phyloP scores from a whole-genome alignment of 2,329 filamentous ascomycete species.

The Cadophora sp. region DNA sequence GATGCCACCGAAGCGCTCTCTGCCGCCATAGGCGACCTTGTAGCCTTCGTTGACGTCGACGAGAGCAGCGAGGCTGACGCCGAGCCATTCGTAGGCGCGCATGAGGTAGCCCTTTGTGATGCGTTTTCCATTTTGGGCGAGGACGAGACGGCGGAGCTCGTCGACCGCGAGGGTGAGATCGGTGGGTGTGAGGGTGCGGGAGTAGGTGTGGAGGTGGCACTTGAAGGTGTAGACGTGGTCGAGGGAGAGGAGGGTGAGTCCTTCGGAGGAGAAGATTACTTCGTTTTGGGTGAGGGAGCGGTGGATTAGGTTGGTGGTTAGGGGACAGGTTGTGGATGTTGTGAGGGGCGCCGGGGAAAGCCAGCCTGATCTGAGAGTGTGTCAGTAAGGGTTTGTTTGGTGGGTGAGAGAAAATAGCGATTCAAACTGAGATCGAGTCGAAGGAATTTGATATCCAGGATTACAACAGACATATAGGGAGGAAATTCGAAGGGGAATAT shows the following conservation, averaged over 20 bases:
- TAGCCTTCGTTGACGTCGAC: constrained; percentile 63
- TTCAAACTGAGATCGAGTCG: background rate
- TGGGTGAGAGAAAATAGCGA: background rate
- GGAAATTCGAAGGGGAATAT: constrained; percentile 29
- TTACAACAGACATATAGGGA: background rate
- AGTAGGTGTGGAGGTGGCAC: constrained; percentile 63
- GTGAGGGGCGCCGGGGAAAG: constrained; percentile 46
- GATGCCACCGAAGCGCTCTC: constrained; percentile 54
- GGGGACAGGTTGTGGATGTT: constrained; percentile 51
- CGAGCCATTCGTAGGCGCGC: constrained; percentile 63
- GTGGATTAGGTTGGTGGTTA: constrained; percentile 59
- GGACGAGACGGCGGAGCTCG: constrained; percentile 64
- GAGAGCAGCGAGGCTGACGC: constrained; percentile 56
- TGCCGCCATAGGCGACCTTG: constrained; percentile 60
- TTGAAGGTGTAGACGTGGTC: constrained; percentile 72
- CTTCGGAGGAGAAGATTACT: constrained; percentile 64
- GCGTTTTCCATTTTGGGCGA: constrained; percentile 58
- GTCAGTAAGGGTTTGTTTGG: constrained; percentile 25
- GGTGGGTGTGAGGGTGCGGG: constrained; percentile 48
- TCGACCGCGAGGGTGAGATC: constrained; percentile 66
- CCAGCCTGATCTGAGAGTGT: constrained; percentile 34
- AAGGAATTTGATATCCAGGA: background rate
- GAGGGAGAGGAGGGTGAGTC: constrained; percentile 64
- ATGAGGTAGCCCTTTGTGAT: constrained; percentile 59
- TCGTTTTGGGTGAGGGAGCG: constrained; percentile 66